Percentiles rank a stretch among this genome's conserved stretches.
Conservation (phyloP, 2,329 filamentous ascomycete species). For the Paracamarosporium sp. region DNA sequence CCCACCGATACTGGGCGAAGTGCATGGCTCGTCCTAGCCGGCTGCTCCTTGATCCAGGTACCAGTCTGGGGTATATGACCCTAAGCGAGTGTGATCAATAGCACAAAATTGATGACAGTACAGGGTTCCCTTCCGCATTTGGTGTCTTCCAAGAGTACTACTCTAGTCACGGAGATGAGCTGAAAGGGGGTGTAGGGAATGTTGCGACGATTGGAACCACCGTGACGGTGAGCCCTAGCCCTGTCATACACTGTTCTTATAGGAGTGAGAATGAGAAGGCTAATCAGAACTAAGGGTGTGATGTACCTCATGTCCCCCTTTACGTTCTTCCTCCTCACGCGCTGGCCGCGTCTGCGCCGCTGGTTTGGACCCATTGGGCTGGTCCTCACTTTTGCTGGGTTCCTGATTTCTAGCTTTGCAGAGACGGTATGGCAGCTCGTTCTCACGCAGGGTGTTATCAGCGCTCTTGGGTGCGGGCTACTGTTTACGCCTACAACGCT, state of each 20-base stretch:
- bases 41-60: conserved; percentile 27
- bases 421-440: conserved; percentile 39
- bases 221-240: conserved; percentile 18
- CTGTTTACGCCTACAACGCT: conserved; percentile 56
- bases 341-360: conserved; percentile 25
- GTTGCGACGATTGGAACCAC: conserved; percentile 28
- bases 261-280: background rate
- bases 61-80: conserved; percentile 28
- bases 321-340: background rate
- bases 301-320: background rate
- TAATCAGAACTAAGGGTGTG: background rate
- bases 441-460: conserved; percentile 47
- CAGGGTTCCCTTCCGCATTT: conserved; percentile 27
- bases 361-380: conserved; percentile 39
- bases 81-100: background rate
- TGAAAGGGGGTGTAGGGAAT: conserved; percentile 12
- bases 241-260: background rate
- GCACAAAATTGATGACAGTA: conserved; percentile 8
- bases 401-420: conserved; percentile 32
- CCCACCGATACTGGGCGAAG: conserved; percentile 26
- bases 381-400: conserved; percentile 26
- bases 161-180: conserved; percentile 17
- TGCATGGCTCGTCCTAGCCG: conserved; percentile 31
- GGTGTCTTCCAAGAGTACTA: conserved; percentile 33
- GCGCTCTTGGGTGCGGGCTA: conserved; percentile 52